Evolutionary conservation across 495 filamentous ascomycete species (phyloP), one percentile per base, ranked within the genome.

Genomic region (Choiromyces venosus): DNA sequence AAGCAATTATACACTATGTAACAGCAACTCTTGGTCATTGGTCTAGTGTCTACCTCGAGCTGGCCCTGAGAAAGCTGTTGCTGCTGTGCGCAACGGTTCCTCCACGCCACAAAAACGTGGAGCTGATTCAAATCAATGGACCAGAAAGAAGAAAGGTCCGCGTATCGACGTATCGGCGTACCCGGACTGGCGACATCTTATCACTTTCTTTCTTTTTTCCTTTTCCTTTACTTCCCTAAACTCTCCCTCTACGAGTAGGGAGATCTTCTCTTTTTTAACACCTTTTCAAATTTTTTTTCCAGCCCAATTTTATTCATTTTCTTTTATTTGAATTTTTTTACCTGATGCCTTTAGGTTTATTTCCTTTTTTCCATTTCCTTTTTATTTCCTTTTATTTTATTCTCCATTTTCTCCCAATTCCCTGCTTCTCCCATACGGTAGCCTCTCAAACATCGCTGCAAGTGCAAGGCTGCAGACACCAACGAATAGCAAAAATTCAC

Each of bases 21-120:
- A 73, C 56, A 77, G 72, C 56, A 76, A 76, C 66, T n/a, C 46
- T 56, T 56, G 25, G 52, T n/a, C 21, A 52, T 61, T 61, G 52
- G 52, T 2, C 52, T 4, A 33, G 25, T 61, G 52, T 61, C 52
- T 61, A 14, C 25, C 73, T 72, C 69, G 74, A 67, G 72, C 37
- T 75, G 70, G 46, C 71, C 73, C 70, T 75, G 69, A 74, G 56
- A 71, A 65, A 77, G 74, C 7, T 77, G 75, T 56, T 61, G 69
- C 75, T 77, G 75, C 74, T 69, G 75, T 77, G 75, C 75, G 69
- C 66, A 77, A 77, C 75, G 75, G 75, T 73, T 73, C 77, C 76
- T 61, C 52, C 78, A 75, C 76, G 75, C 77, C 76, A 77, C 67
- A 70, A 79, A 79, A 79, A 79, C 77, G 77, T 79, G 77, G 76